These are phyloP conservation scores for Ocimum tenuiflorum DNA, from an alignment of 257 asterid genomes.

Conservation along the genomic window DNA sequence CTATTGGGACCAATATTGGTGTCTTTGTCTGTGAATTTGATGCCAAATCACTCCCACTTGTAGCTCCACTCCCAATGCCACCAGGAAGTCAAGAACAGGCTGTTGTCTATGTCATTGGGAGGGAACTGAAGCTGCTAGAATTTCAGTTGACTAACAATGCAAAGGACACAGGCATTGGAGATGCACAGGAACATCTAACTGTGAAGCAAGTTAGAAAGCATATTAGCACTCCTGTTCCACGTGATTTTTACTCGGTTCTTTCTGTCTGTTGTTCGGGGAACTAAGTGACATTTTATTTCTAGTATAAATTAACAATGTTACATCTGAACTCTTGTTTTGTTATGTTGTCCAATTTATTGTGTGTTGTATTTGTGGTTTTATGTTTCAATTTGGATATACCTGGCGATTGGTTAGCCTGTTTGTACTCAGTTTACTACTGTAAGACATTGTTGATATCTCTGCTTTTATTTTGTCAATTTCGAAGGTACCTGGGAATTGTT, in stretches of 20 bases:
- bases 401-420: no score
- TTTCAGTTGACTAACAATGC: conserved; percentile 67
- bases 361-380: no score
- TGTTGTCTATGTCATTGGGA: conserved; percentile 77
- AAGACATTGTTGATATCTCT: no score
- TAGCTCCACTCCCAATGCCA: conserved; percentile 71
- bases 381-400: no score
- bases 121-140: conserved; percentile 76
- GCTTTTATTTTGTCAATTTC: conserved; percentile 15
- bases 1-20: conserved; percentile 90
- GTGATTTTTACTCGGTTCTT: conserved; percentile 75
- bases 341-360: background rate
- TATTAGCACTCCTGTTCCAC: conserved; percentile 84
- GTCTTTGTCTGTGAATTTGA: conserved; percentile 89
- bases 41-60: conserved; percentile 81
- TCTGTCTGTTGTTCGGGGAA: conserved; percentile 94
- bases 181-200: conserved; percentile 61
- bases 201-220: conserved; percentile 88
- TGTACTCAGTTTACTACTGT: no score
- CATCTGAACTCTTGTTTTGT: background rate
- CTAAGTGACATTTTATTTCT: conserved; percentile 43
- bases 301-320: background rate
- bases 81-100: conserved; percentile 78
- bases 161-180: conserved; percentile 73
- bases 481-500: conserved; percentile 79